These are phyloP conservation scores for Komagataella ulmi DNA, from an alignment of 805 yeast genomes.

Conservation along the genomic window DNA sequence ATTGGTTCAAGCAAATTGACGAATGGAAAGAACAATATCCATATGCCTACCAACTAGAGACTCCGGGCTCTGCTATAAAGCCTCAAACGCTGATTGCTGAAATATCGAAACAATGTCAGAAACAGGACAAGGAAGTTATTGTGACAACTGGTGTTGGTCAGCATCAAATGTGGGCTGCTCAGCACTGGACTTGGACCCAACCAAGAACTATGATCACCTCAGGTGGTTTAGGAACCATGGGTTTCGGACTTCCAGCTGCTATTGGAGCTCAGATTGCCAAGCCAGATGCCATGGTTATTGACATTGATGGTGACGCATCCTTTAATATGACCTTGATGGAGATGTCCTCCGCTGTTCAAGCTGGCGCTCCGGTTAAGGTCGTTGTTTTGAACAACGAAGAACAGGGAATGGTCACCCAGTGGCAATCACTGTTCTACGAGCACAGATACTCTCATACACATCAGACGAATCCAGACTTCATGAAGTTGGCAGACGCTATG, in stretches of 20 bases:
- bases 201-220: slow-evolving; percentile 96
- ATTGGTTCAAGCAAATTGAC: slow-evolving; percentile 65
- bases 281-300: slow-evolving; percentile 91
- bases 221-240: slow-evolving; percentile 99
- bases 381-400: slow-evolving; percentile 91
- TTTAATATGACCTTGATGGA: slow-evolving; percentile 96
- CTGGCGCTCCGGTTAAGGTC: slow-evolving; percentile 79
- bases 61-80: slow-evolving; percentile 68
- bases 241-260: slow-evolving; percentile 94
- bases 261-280: slow-evolving; percentile 96
- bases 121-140: slow-evolving; percentile 58
- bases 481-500: slow-evolving; percentile 91
- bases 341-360: slow-evolving; percentile 89
- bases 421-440: slow-evolving; percentile 97
- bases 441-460: slow-evolving; percentile 97
- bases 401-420: slow-evolving; percentile 99
- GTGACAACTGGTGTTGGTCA: slow-evolving; percentile 98
- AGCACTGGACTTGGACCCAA: slow-evolving; percentile 84
- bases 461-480: slow-evolving; percentile 87
- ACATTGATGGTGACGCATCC: slow-evolving; percentile 98
- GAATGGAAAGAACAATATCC: slow-evolving; percentile 86
- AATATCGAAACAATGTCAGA: slow-evolving; percentile 57
- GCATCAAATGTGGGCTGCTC: slow-evolving; percentile 99
- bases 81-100: slow-evolving; percentile 87
- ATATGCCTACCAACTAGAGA: slow-evolving; percentile 67